Conservation (phyloP, 2,329 filamentous ascomycete genomes). For the Hirsutella rhossiliensis region DNA sequence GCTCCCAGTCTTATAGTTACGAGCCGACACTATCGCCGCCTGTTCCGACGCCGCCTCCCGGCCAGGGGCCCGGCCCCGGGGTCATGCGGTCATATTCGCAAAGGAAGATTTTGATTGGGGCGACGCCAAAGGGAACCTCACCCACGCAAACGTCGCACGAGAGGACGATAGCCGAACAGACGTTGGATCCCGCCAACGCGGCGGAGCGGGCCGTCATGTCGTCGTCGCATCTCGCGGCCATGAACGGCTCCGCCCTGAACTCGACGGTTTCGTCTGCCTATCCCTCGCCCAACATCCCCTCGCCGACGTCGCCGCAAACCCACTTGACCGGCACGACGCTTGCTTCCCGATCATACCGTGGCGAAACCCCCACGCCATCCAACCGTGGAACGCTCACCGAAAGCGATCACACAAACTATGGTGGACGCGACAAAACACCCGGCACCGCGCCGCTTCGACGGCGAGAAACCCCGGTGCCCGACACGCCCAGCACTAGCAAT, state of each 20-base stretch:
- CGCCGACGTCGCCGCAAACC: conserved; percentile 55
- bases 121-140: conserved; percentile 63
- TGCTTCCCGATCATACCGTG: conserved; percentile 48
- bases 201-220: conserved; percentile 54
- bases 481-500: conserved; percentile 44
- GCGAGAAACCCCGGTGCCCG: conserved; percentile 49
- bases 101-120: conserved; percentile 60
- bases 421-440: conserved; percentile 16
- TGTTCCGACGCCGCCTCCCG: conserved; percentile 41
- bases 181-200: conserved; percentile 56
- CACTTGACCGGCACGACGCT: conserved; percentile 42
- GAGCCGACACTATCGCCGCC: conserved; percentile 40
- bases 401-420: conserved; percentile 25
- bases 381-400: conserved; percentile 43
- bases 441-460: conserved; percentile 34
- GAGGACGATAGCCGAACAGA: conserved; percentile 48
- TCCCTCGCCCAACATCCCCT: conserved; percentile 55
- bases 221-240: conserved; percentile 57
- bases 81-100: conserved; percentile 65
- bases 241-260: conserved; percentile 52
- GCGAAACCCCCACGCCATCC: conserved; percentile 41
- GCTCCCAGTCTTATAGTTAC: conserved; percentile 30
- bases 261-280: conserved; percentile 33
- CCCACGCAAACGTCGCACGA: conserved; percentile 64
- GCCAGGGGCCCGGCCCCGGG: conserved; percentile 32